Evolutionary conservation across 116 monocot genomes (phyloP).

Genomic region (Thalassia testudinum): DNA sequence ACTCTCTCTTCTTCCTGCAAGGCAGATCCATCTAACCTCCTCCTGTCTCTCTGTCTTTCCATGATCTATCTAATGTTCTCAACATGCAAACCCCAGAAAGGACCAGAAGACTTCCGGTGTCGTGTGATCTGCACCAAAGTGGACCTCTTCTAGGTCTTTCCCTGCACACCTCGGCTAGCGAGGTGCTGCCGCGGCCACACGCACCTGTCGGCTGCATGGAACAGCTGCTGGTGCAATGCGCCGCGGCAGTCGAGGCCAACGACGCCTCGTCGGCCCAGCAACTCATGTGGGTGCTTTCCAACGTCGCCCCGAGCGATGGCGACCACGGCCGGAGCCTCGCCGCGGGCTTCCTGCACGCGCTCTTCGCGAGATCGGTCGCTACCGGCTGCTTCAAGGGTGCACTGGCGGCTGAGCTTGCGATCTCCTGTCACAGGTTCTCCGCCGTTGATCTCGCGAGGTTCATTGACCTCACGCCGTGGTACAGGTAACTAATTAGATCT

Average conservation of each 20-base stretch:
- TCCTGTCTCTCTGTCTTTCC: too few relatives aligned
- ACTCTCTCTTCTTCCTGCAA: too few relatives aligned
- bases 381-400: slow-evolving; percentile 13
- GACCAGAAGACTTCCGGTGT: too few relatives aligned
- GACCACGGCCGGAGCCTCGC: slow-evolving; percentile 72
- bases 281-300: slow-evolving; percentile 77
- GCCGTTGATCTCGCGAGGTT: slow-evolving; percentile 41
- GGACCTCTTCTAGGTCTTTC: too few relatives aligned
- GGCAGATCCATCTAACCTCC: too few relatives aligned
- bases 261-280: slow-evolving; percentile 69
- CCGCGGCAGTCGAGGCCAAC: slow-evolving; percentile 52
- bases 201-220: slow-evolving; percentile 24
- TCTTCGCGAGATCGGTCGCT: slow-evolving; percentile 35
- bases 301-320: slow-evolving; percentile 55
- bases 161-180: too few relatives aligned
- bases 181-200: too few relatives aligned
- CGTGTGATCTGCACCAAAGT: too few relatives aligned
- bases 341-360: slow-evolving; percentile 53
- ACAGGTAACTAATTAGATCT: slow-evolving; percentile 17
- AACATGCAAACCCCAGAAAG: too few relatives aligned
- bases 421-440: slow-evolving; percentile 10
- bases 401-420: slow-evolving; percentile 4
- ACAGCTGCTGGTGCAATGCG: slow-evolving; percentile 72
- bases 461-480: slow-evolving; percentile 77
- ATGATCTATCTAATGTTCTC: too few relatives aligned